These are phyloP conservation scores for Phytomonas francai DNA, from an alignment of 208 protist species.

Conservation along the genomic window DNA sequence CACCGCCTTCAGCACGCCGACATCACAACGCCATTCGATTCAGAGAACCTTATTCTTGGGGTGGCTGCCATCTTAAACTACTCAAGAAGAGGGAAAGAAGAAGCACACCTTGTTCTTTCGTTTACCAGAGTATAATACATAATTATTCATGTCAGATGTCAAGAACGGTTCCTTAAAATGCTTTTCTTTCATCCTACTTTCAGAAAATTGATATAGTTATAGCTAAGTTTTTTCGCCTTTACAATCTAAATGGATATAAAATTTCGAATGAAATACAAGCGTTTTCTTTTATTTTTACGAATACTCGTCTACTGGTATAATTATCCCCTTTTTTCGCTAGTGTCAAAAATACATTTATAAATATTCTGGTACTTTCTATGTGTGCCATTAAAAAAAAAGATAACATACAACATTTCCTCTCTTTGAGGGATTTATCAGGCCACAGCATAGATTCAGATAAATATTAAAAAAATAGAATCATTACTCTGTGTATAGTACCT, in stretches of 20 bases:
- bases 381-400: background rate
- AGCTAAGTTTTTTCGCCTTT: background rate
- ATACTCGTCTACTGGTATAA: too few relatives aligned
- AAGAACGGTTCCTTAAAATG: background rate
- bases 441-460: background rate
- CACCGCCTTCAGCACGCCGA: too few relatives aligned
- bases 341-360: conserved; percentile 2
- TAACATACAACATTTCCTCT: background rate
- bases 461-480: conserved; percentile 1
- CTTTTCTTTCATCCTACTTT: background rate
- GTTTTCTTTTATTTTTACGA: too few relatives aligned
- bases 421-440: background rate
- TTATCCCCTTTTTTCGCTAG: too few relatives aligned
- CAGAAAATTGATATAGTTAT: background rate
- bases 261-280: too few relatives aligned
- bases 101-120: background rate
- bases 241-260: background rate
- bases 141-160: background rate
- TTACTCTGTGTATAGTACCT: background rate
- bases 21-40: background rate
- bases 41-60: background rate
- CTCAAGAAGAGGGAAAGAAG: background rate
- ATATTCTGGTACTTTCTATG: background rate
- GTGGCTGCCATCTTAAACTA: background rate
- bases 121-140: background rate